Evolutionary conservation across 2,329 filamentous ascomycete species (phyloP).

Genomic region (Pseudophaeomoniella oleicola): DNA sequence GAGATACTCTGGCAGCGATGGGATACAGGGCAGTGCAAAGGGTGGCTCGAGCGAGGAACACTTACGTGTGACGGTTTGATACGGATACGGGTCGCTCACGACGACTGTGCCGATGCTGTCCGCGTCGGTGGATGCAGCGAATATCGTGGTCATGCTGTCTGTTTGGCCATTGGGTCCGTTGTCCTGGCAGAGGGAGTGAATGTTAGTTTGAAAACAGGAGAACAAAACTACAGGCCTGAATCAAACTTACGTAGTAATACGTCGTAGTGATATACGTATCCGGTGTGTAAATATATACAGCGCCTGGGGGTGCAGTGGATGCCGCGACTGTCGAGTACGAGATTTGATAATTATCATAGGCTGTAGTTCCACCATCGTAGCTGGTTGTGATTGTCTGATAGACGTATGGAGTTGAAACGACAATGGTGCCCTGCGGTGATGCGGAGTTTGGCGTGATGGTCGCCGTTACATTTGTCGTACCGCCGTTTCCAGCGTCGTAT

Average conservation of each 20-base stretch:
- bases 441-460: background rate
- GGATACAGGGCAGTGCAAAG: too few species aligned
- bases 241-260: background rate
- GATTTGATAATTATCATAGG: background rate
- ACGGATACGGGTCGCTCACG: background rate
- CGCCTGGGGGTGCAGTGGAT: background rate
- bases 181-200: background rate
- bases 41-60: background rate
- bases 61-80: conserved; percentile 1
- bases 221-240: too few species aligned
- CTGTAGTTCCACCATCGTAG: conserved; percentile 1
- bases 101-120: background rate
- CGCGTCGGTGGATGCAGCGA: background rate
- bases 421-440: background rate
- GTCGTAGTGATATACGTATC: background rate
- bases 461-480: background rate
- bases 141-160: background rate
- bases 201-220: background rate
- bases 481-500: background rate
- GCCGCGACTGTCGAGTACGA: background rate
- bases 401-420: conserved; percentile 1
- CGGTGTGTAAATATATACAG: background rate
- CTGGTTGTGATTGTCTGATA: background rate
- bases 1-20: too few species aligned
- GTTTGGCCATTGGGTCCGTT: background rate